These are phyloP conservation scores for Madurella mycetomatis DNA, from an alignment of 2,329 filamentous ascomycete species.

Conservation along the genomic window DNA sequence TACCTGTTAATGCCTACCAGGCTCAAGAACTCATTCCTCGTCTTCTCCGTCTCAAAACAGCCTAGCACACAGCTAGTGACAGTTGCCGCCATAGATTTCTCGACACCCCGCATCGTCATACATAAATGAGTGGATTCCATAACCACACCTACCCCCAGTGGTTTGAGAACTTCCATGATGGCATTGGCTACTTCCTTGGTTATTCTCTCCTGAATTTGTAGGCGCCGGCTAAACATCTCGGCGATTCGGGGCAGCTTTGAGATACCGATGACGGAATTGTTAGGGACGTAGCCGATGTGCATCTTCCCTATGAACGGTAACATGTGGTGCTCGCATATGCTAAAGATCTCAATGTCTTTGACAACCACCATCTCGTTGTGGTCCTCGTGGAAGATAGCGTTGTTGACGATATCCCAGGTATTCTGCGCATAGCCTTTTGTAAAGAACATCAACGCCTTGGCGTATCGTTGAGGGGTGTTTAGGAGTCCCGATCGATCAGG, in stretches of 20 bases:
- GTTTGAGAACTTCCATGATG: conserved; percentile 85
- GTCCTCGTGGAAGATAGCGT: conserved; percentile 90
- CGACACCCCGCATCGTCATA: conserved; percentile 96
- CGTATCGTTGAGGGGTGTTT: conserved; percentile 75
- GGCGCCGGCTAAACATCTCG: conserved; percentile 87
- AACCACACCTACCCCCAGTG: conserved; percentile 90
- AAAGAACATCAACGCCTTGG: conserved; percentile 90
- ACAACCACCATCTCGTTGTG: conserved; percentile 97
- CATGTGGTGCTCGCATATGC: conserved; percentile 91
- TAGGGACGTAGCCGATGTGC: conserved; percentile 97
- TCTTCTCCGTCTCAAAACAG: conserved; percentile 88
- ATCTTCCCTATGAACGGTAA: conserved; percentile 98
- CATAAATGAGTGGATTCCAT: conserved; percentile 96
- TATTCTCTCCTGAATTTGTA: conserved; percentile 93
- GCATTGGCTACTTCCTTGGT: conserved; percentile 94
- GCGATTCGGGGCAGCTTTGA: conserved; percentile 94
- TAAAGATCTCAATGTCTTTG: conserved; percentile 93
- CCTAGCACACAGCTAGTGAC: conserved; percentile 95
- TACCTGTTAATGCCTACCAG: conserved; percentile 59
- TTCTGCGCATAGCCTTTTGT: conserved; percentile 96
- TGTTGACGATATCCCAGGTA: conserved; percentile 82
- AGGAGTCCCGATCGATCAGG: conserved; percentile 60
- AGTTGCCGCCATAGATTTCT: conserved; percentile 80
- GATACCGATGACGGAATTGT: conserved; percentile 83
- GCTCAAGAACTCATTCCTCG: conserved; percentile 88